Conservation (phyloP, 2,329 filamentous ascomycete genomes). For the Aplosporella prunicola region DNA sequence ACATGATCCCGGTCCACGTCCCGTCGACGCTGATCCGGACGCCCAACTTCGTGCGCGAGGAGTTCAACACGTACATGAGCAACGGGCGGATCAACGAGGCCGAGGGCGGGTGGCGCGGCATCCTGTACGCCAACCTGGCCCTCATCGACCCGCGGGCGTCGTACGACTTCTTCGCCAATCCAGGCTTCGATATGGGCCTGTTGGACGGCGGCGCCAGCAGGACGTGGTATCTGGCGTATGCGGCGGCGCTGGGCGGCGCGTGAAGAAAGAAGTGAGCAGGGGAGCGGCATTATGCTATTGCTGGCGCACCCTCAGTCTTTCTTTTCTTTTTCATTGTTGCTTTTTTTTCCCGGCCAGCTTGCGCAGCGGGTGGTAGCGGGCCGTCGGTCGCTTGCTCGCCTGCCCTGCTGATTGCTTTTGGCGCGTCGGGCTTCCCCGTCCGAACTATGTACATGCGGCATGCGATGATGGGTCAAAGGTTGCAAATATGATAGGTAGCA, state of each 20-base stretch:
- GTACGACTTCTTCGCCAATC: constrained; percentile 64
- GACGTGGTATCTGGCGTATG: constrained; percentile 30
- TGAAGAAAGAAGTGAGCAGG: constrained; percentile 3
- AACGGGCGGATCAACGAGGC: constrained; percentile 54
- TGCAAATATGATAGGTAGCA: too few species aligned
- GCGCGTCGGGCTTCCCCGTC: too few species aligned
- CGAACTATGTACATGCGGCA: too few species aligned
- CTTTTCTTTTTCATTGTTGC: too few species aligned
- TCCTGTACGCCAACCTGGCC: constrained; percentile 74
- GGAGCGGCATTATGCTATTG: too few species aligned
- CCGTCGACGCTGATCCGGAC: constrained; percentile 62
- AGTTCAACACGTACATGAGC: constrained; percentile 64
- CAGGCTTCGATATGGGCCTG: constrained; percentile 46
- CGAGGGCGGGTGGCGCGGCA: constrained; percentile 72
- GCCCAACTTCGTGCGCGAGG: constrained; percentile 63
- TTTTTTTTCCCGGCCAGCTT: too few species aligned
- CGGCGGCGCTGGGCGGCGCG: constrained; percentile 21
- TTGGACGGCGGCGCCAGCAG: constrained; percentile 67
- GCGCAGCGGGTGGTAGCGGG: too few species aligned
- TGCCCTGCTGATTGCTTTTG: too few species aligned
- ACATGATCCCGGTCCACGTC: constrained; percentile 74
- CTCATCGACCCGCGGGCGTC: constrained; percentile 61
- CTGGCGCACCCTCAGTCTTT: too few species aligned
- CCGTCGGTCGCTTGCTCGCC: too few species aligned
- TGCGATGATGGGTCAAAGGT: too few species aligned